phyloP scores from a whole-genome alignment of 495 filamentous ascomycete genomes.

The Hyphodiscus hymeniophilus region DNA sequence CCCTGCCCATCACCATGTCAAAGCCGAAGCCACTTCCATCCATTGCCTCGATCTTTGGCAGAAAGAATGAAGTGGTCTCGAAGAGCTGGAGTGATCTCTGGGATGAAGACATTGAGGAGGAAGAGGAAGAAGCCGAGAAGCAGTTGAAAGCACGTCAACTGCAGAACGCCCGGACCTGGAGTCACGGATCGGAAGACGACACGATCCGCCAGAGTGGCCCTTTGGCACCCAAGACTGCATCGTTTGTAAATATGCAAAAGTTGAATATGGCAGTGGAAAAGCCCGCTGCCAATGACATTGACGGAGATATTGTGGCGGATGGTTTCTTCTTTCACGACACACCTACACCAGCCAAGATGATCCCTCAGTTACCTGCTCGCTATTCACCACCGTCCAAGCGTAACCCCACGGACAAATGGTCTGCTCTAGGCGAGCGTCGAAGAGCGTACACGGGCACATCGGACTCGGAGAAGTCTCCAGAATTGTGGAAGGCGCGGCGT shows the following conservation, averaged over 20 bases:
- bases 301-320: slow-evolving; percentile 51
- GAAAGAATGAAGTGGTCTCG: slow-evolving; percentile 63
- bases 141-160: slow-evolving; percentile 55
- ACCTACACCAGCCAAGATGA: slow-evolving; percentile 20
- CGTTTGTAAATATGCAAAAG: slow-evolving; percentile 38
- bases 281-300: slow-evolving; percentile 36
- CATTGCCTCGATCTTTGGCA: slow-evolving; percentile 71
- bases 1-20: slow-evolving; percentile 65
- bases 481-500: slow-evolving; percentile 32
- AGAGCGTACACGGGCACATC: slow-evolving; percentile 52
- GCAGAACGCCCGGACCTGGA: slow-evolving; percentile 74
- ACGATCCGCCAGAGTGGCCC: slow-evolving; percentile 32
- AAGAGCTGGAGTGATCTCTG: slow-evolving; percentile 98
- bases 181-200: slow-evolving; percentile 40
- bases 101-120: slow-evolving; percentile 73
- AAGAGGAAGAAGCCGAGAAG: slow-evolving; percentile 53
- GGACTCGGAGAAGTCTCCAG: slow-evolving; percentile 33
- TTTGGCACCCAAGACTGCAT: slow-evolving; percentile 41
- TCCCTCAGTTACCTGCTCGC: slow-evolving; percentile 30
- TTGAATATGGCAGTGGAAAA: slow-evolving; percentile 30
- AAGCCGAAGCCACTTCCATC: slow-evolving; percentile 51
- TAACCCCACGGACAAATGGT: slow-evolving; percentile 72
- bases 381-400: slow-evolving; percentile 44
- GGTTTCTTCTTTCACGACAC: slow-evolving; percentile 61
- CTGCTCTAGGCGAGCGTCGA: slow-evolving; percentile 70